Evolutionary conservation across 1,139 yeast genomes (phyloP).

Genomic region (Scheffersomyces lignicola): DNA sequence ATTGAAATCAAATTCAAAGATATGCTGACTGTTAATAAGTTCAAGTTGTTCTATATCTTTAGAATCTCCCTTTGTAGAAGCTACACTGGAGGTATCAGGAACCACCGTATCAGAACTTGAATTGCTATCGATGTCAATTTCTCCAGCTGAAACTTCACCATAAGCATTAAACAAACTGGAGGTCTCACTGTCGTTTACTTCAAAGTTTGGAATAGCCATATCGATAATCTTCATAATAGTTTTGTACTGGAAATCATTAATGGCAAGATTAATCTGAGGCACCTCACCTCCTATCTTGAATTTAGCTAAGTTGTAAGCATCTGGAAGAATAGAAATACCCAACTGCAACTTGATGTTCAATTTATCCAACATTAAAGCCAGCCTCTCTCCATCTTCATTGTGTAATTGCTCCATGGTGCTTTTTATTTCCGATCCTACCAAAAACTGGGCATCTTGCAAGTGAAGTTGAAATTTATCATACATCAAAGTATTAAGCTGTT

Average conservation of each 20-base stretch:
- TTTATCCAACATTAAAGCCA: constrained; percentile 69
- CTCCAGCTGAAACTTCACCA: constrained; percentile 15
- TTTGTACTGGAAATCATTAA: constrained; percentile 90
- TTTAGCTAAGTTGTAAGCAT: constrained; percentile 71
- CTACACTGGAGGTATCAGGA: constrained; percentile 11
- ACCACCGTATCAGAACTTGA: constrained; percentile 19
- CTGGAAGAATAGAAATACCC: constrained; percentile 83
- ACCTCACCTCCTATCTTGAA: constrained; percentile 76
- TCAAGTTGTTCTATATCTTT: constrained; percentile 12
- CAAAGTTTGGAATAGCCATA: constrained; percentile 65
- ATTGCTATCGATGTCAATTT: constrained; percentile 23
- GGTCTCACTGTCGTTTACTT: constrained; percentile 24
- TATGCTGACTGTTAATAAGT: constrained; percentile 48
- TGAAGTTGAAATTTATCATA: constrained; percentile 82
- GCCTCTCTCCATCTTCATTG: constrained; percentile 32
- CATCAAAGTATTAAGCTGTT: constrained; percentile 71
- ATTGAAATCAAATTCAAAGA: constrained; percentile 68
- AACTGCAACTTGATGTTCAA: constrained; percentile 70
- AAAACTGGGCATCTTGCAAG: constrained; percentile 82
- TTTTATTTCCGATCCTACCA: constrained; percentile 81
- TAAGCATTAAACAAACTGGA: constrained; percentile 36
- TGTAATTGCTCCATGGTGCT: constrained; percentile 73
- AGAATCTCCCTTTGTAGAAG: constrained; percentile 3
- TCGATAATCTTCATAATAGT: constrained; percentile 78
- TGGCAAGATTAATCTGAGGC: constrained; percentile 68